Evolutionary conservation across 345 rosid genomes (phyloP).

Genomic region (Cardamine chenopodiifolia): DNA sequence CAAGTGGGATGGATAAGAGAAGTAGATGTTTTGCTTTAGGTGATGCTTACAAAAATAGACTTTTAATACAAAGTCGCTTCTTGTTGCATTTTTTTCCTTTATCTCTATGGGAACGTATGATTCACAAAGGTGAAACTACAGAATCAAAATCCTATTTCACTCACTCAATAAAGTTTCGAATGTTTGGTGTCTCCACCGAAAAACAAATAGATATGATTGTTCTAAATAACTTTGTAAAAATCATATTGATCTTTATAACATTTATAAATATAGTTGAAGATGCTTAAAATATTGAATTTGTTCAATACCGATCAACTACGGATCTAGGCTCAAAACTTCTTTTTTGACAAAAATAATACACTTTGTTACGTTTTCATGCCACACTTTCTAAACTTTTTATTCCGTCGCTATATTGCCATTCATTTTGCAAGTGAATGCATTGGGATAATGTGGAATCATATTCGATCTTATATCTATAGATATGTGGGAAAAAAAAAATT

Average conservation of each 20-base stretch:
- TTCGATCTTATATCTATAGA: background rate
- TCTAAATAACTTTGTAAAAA: background rate
- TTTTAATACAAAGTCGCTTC: constrained; percentile 20
- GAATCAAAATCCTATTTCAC: constrained; percentile 32
- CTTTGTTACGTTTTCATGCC: background rate
- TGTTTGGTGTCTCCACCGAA: background rate
- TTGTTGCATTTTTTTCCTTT: background rate
- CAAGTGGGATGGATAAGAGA: constrained; percentile 20
- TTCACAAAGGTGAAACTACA: constrained; percentile 35
- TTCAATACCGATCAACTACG: background rate
- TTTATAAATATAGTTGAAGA: background rate
- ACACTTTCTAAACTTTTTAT: background rate
- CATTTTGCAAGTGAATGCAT: constrained; percentile 8
- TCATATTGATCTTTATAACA: background rate
- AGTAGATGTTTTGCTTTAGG: constrained; percentile 16
- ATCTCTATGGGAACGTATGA: constrained; percentile 27
- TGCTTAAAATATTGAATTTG: background rate
- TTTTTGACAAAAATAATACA: too few species aligned
- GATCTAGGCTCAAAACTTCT: too few species aligned
- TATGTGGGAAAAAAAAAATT: too few species aligned
- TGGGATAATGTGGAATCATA: constrained; percentile 19
- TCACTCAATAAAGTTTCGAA: constrained; percentile 19
- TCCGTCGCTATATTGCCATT: background rate
- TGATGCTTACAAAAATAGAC: constrained; percentile 37
- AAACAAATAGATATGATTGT: background rate